Evolutionary conservation across 2,329 filamentous ascomycete genomes (phyloP), one percentile per base, ranked within the genome.

Genomic region (Fusarium sp.): DNA sequence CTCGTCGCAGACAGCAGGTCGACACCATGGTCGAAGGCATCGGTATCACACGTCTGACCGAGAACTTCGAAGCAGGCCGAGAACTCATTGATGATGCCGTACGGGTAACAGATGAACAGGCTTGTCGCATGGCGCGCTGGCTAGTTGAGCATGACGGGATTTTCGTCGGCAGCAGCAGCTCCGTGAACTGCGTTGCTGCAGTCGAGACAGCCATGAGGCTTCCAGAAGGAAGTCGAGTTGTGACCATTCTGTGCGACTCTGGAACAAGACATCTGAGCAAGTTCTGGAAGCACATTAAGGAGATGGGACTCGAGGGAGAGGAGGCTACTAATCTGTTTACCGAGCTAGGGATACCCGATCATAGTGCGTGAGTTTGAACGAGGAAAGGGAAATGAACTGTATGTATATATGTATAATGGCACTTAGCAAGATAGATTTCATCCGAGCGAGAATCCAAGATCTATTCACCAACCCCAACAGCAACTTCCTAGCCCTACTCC

Each of bases 11-110:
- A 61, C 90, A 92, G 73, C 96, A 99, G 80, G 93, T 99, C 52
- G 96, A 99, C 81, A 94, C 91, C 6, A 93, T 99, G 68, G 93
- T 99, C 27, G 96, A 99, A 80, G 96, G 96, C 2, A 93, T 99
- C 68, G 96, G 96, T 2, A 92, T 98, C 78, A 99, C 97, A 77
- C 90, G 96, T 3, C 85, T 97, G n/a, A 99, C 96, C 2, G 87
- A 89, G 53, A 99, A 98, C 78, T 96, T 99, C 68, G 92, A 97
- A 76, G 90, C 90, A 27, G 96, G 95, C 0, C 85, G 93, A 68
- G 90, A 95, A 74, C 80, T 97, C 56, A 88, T 99, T 53, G 93
- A 97, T 77, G 94, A 97, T 79, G 95, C 96, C 4, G 89, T 98
- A 37, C 88, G 90, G 61, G 93, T 99, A 15, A 92, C 88, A 4